Evolutionary conservation across 345 rosid genomes (phyloP).

Genomic region (Erysimum cheiranthoides): DNA sequence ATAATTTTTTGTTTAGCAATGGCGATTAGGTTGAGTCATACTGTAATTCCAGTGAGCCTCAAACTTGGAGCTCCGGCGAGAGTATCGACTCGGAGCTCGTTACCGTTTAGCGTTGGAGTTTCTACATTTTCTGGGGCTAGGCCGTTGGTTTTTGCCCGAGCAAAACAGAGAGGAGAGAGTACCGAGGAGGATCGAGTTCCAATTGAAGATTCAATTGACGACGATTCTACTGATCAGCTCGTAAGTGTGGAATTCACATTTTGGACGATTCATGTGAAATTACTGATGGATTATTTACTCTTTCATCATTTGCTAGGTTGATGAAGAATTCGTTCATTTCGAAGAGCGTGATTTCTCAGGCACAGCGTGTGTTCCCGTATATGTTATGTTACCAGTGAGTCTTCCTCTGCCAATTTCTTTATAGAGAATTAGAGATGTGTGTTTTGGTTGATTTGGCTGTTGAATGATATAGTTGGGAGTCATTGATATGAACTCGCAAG

Average conservation of each 20-base stretch:
- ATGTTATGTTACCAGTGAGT: conserved; percentile 94
- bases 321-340: conserved; percentile 35
- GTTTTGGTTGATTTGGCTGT: conserved; percentile 23
- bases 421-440: conserved; percentile 8
- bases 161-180: conserved; percentile 38
- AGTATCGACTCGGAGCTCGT: conserved; percentile 31
- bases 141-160: conserved; percentile 31
- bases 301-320: conserved; percentile 39
- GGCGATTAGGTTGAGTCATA: conserved; percentile 41
- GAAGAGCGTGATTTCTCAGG: conserved; percentile 85
- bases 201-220: conserved; percentile 37
- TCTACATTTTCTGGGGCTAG: conserved; percentile 32
- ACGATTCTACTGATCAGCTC: conserved; percentile 38
- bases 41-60: conserved; percentile 32
- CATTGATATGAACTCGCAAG: conserved; percentile 72
- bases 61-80: conserved; percentile 37
- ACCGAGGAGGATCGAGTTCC: conserved; percentile 43
- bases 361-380: conserved; percentile 79
- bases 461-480: conserved; percentile 69
- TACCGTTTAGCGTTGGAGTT: conserved; percentile 30
- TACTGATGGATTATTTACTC: not conserved
- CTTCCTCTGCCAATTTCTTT: not conserved
- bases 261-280: not conserved
- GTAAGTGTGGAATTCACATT: conserved; percentile 34
- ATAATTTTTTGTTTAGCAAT: conserved; percentile 18